These are phyloP conservation scores for Microsporum audouinii DNA, from an alignment of 2,329 filamentous ascomycete species.

Conservation along the genomic window DNA sequence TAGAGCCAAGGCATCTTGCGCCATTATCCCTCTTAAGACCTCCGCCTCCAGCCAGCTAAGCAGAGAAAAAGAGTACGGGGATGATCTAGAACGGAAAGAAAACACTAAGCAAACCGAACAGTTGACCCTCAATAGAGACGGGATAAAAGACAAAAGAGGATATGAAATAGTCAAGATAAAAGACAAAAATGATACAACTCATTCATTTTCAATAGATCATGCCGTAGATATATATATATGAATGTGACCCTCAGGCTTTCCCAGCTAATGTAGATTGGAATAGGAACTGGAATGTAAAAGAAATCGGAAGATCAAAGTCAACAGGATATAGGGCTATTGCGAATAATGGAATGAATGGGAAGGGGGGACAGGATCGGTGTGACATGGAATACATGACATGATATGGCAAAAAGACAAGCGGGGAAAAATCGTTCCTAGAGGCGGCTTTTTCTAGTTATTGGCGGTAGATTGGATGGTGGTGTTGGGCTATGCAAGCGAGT, in stretches of 20 bases:
- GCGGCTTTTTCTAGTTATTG: background rate
- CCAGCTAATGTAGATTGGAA: constrained; percentile 1
- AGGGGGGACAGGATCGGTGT: background rate
- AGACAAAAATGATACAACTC: constrained; percentile 1
- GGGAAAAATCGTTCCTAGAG: background rate
- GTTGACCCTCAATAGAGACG: background rate
- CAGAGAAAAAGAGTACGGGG: background rate
- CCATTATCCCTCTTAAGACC: background rate
- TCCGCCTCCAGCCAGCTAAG: background rate
- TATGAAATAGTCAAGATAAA: background rate
- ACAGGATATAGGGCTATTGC: background rate
- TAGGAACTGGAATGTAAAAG: background rate
- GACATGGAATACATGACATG: constrained; percentile 1
- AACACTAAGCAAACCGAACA: background rate
- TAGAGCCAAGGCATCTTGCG: background rate
- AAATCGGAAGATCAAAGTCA: background rate
- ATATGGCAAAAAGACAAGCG: background rate
- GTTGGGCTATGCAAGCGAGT: background rate
- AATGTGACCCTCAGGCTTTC: background rate
- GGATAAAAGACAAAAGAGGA: background rate
- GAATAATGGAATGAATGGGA: no score
- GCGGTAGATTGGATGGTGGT: background rate
- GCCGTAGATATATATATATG: constrained; percentile 3
- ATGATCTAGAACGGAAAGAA: background rate
- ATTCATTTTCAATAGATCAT: constrained; percentile 5